Evolutionary conservation across 2,329 filamentous ascomycete genomes (phyloP).

Genomic region (Xylariaceae sp.): DNA sequence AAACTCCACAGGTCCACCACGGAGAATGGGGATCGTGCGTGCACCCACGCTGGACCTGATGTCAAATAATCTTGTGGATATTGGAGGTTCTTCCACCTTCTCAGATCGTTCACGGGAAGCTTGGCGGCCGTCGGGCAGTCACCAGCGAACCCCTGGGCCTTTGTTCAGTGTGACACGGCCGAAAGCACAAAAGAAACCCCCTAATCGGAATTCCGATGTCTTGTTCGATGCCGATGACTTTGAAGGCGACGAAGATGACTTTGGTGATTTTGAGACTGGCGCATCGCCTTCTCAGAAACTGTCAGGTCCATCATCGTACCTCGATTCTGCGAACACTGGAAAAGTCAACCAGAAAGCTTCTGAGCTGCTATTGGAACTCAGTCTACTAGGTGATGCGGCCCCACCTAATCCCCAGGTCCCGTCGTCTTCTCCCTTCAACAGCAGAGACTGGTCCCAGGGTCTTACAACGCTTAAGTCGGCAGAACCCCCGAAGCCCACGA

Average conservation of each 20-base stretch:
- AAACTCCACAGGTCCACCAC: conserved; percentile 7
- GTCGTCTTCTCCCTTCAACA: conserved; percentile 45
- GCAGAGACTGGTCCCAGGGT: conserved; percentile 46
- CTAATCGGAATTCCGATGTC: conserved; percentile 40
- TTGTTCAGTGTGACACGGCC: conserved; percentile 6
- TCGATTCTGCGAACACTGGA: conserved; percentile 24
- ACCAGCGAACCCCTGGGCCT: conserved; percentile 3
- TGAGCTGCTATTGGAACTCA: conserved; percentile 28
- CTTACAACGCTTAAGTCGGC: conserved; percentile 39
- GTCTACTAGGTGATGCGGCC: conserved; percentile 21
- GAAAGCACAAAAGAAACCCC: conserved; percentile 8
- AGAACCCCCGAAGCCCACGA: conserved; percentile 30
- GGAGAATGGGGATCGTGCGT: conserved; percentile 29
- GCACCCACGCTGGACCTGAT: conserved; percentile 47
- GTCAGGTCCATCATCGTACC: conserved; percentile 32
- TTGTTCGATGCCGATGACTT: conserved; percentile 60
- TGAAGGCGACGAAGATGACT: conserved; percentile 39
- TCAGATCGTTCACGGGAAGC: conserved; percentile 5
- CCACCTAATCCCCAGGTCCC: conserved; percentile 39
- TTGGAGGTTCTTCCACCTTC: conserved; percentile 14
- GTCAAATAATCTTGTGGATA: conserved; percentile 42
- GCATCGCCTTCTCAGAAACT: conserved; percentile 16
- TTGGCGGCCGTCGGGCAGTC: conserved; percentile 6
- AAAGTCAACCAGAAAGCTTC: conserved; percentile 20
- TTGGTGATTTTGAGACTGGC: conserved; percentile 54